Percentiles rank a stretch among this genome's conserved stretches.
Evolutionary conservation across 1,284 basidiomycete genomes (phyloP).

Genomic region (Rhodotorula sp.): DNA sequence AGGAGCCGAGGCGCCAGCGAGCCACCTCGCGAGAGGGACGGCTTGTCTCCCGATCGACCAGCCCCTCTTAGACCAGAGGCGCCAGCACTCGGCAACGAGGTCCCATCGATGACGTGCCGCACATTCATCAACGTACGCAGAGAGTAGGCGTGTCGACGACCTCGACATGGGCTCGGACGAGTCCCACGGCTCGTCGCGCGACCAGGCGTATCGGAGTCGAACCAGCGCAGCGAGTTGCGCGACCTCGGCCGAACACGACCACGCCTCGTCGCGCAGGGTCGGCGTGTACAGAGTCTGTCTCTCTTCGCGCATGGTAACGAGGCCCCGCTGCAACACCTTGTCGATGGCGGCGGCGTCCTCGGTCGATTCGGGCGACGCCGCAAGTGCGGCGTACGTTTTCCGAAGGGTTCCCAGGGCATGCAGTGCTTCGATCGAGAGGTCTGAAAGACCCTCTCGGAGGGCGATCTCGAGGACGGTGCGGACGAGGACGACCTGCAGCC

Average conservation of each 20-base stretch:
- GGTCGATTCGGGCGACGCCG: neutral
- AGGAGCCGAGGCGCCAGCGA: constrained; percentile 12
- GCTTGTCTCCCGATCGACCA: constrained; percentile 49
- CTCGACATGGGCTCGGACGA: neutral
- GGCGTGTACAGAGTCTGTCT: neutral
- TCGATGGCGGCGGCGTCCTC: neutral
- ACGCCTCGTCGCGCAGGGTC: neutral
- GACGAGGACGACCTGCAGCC: constrained; percentile 15
- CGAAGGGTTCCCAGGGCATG: neutral
- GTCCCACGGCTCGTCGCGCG: neutral
- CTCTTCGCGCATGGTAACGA: neutral
- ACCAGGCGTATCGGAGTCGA: neutral
- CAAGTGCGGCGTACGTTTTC: neutral
- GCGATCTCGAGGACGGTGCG: constrained; percentile 14
- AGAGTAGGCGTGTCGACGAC: neutral
- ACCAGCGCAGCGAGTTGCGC: neutral
- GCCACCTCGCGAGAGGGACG: constrained; percentile 20
- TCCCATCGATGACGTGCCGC: constrained; percentile 18
- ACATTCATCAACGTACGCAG: constrained; percentile 5
- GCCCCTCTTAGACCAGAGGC: constrained; percentile 57
- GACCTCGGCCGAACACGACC: neutral
- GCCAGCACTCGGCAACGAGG: constrained; percentile 10
- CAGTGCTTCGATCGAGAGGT: neutral
- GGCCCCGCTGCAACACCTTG: neutral
- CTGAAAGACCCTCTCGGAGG: neutral